Base-by-base conservation (phyloP, 331 rosid species). In the Erythrophleum ivorense region DNA sequence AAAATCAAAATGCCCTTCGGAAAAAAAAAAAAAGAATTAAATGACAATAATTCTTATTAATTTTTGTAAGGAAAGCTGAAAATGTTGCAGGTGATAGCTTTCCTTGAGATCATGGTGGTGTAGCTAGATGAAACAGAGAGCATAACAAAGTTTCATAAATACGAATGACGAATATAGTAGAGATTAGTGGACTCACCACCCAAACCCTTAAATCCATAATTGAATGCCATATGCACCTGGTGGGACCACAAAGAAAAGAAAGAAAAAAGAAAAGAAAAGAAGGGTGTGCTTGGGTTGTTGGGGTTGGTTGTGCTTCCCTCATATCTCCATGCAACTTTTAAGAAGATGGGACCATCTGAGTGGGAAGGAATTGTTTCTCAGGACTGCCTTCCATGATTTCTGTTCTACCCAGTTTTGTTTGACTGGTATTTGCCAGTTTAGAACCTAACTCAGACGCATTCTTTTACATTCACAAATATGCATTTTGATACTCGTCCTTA, bases 71-170 rank as follows among this genome's bases (percentile, higher is more conserved):
- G 57, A 5, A 4, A 0, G 57, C 2, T 6, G 53, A 18, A 36
- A 18, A 65, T 65, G 49, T 16, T 65, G 49, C 1, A 67, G 52
- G 9, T 8, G 11, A 36, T 8, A 57, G 63, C 5, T 67, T 18
- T 4, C 15, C 34, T 41, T 38, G 54, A 18, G 34, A 45, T 2
- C 1, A 46, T 5, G 34, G 77, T 31, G 36, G 82, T 18, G 70
- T 49, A 70, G 87, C n/a, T 88, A 84, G 9, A 74, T 40, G 88
- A 85, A 80, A 78, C 52, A 9, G 88, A 85, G 79, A 54, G 54
- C 77, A 13, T 68, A 67, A 24, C 7, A 15, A 9, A 72, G 52
- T 73, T 52, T 1, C 63, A 80, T 71, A 50, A 59, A 78, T 83
- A 70, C 4, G 45, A 24, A 50, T 31, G 60, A 21, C 15, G n/a